These are phyloP conservation scores for Hymenoscyphus albidus DNA, from an alignment of 2,329 filamentous ascomycete genomes.

Conservation along the genomic window DNA sequence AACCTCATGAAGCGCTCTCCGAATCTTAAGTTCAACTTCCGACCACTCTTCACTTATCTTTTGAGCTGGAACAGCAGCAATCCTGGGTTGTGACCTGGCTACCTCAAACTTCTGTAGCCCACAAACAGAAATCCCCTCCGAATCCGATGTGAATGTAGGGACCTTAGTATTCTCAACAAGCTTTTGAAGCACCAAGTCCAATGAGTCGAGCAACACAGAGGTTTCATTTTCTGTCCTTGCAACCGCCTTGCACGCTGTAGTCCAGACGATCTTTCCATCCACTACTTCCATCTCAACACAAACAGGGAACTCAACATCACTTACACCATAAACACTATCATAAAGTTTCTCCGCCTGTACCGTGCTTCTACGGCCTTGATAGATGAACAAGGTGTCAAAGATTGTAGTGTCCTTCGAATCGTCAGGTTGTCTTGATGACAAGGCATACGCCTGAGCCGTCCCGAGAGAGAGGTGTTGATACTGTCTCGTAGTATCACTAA, in stretches of 20 bases:
- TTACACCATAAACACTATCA: constrained; percentile 43
- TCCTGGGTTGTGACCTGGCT: not conserved
- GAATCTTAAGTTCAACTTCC: constrained; percentile 36
- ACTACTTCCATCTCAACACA: constrained; percentile 75
- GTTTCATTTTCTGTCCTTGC: constrained; percentile 48
- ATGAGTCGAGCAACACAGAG: constrained; percentile 48
- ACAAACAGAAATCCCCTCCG: constrained; percentile 57
- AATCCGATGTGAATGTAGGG: constrained; percentile 52
- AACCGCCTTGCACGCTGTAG: constrained; percentile 62
- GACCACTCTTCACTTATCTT: constrained; percentile 35
- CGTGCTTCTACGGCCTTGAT: constrained; percentile 48
- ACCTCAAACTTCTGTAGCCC: constrained; percentile 49
- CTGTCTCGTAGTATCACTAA: constrained; percentile 60
- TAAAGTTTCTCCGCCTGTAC: constrained; percentile 23
- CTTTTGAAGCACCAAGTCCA: constrained; percentile 57
- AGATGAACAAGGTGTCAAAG: constrained; percentile 65
- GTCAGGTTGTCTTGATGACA: constrained; percentile 28
- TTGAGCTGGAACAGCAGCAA: not conserved
- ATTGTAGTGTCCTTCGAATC: constrained; percentile 38
- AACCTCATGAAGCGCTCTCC: constrained; percentile 50
- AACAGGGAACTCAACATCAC: constrained; percentile 75
- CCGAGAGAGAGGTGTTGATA: constrained; percentile 76
- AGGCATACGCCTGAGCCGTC: constrained; percentile 55
- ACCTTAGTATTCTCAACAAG: constrained; percentile 49
- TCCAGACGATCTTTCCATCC: constrained; percentile 58